Base-by-base conservation (phyloP, 345 rosid species). In the Gossypium stocksii region DNA sequence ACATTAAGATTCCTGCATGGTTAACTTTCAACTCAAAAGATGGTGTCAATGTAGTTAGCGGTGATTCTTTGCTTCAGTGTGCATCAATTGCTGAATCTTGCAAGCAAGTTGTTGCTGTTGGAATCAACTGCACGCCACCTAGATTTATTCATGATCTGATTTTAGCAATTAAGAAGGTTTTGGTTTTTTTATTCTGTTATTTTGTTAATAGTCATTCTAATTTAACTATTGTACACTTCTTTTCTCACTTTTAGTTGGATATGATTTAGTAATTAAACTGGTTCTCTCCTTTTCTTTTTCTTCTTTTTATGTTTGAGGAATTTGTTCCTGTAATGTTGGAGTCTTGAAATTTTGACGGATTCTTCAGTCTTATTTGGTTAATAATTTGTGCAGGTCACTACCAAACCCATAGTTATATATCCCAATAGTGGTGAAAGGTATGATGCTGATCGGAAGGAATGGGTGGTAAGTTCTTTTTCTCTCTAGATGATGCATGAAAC, bases 71-170 rank as follows among this genome's bases (percentile, higher is more conserved):
- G 80, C 59, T 80, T 65, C 91, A 89, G 29, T 91, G 97, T 79
- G 80, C 79, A 38, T 74, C 87, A 74, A 80, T 91, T 68, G 91
- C 91, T 48, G 91, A 91, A 71, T 71, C 85, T 38, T 89, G 90
- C 84, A 84, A 83, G 73, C 83, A 77, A 79, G 93, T 89, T 27
- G 87, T 87, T 76, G 88, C 93, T 13, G 89, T 91, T 43, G 97
- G 97, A 76, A 89, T 91, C 80, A 91, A 91, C 82, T 91, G 97
- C 85, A 88, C 97, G 1, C 94, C 94, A 66, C 94, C 97, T 78
- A 86, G 94, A 77, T 89, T 85, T 79, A 91, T 88, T n/a, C 85
- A 86, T 73, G 90, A 76, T 7, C 83, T 88, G 67, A 87, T 91
- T 64, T 44, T 66, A 70, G 83, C 87, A 16, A 80, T 85, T 9